These are phyloP conservation scores for Raddia distichophylla DNA, from an alignment of 176 grass and related monocot species.

Conservation along the genomic window DNA sequence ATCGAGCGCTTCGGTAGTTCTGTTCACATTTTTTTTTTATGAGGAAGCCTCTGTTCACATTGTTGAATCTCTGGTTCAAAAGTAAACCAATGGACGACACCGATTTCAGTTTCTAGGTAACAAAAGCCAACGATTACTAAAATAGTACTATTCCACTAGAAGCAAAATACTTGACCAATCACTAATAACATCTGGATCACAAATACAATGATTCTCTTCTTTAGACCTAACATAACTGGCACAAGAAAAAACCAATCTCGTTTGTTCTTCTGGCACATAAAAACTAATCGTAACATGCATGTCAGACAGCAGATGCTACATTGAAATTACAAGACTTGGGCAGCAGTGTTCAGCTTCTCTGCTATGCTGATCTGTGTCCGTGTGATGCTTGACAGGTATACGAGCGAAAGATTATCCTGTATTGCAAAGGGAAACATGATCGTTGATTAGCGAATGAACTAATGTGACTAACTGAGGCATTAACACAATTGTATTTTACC, in stretches of 20 bases:
- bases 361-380: constrained; percentile 87
- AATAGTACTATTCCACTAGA: background rate
- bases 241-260: background rate
- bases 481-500: constrained; percentile 37
- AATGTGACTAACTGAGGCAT: background rate
- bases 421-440: background rate
- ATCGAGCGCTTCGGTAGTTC: too few species aligned
- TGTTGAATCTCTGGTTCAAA: too few species aligned
- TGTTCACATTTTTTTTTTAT: too few species aligned
- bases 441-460: background rate
- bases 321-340: constrained; percentile 70
- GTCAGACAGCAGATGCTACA: background rate
- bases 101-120: too few species aligned
- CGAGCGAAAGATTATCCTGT: constrained; percentile 85
- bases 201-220: background rate
- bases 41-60: too few species aligned
- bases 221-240: constrained; percentile 13
- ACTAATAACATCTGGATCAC: constrained; percentile 10
- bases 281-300: constrained; percentile 37
- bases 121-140: too few species aligned
- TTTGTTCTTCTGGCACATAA: constrained; percentile 14
- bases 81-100: too few species aligned
- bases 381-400: constrained; percentile 90
- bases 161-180: background rate
- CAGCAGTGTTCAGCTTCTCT: constrained; percentile 89